Base-by-base conservation (phyloP, 2,329 filamentous ascomycete species). In the Penicillium brasilianum region DNA sequence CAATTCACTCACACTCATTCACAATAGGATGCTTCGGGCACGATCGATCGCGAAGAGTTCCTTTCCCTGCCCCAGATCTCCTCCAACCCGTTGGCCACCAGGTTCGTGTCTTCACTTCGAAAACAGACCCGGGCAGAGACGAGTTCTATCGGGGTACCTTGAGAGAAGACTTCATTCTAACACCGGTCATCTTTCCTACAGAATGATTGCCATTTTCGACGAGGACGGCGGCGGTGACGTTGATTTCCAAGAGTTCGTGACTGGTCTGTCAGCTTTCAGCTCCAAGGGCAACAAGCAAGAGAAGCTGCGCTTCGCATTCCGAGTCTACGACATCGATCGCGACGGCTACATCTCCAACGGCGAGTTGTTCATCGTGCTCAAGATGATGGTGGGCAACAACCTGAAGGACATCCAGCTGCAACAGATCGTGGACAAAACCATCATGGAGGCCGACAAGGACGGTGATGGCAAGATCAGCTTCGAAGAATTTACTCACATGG, bases 341-440 rank as follows among this genome's bases (percentile, higher is more conserved):
- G 95, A 99, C 78, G 95, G 95, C 25, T 99, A 91, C 82, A 99
- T 99, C 75, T 96, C 92, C 83, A 99, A 99, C 79, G 95, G 95
- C 72, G 95, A 99, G 83, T 87, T 99, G 55, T 99, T 98, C 79
- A 98, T 99, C 73, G 95, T 99, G 74, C 85, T 99, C 73, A 99
- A 99, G 90, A 99, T 99, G 95, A 99, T 99, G 95, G 95, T 99
- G 55, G 95, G 95, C 62, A 97, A 91, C 83, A 99, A 99, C 80
- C 83, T 99, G 74, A 99, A 99, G 85, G 95, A 99, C 78, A 92
- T 97, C 81, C 95, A 99, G 82, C 82, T 99, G 77, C 95, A 99
- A 83, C 95, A 88, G 87, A 99, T 99, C 77, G 95, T 99, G 70
- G 95, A 99, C 83, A 99, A 99, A 88, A 99, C 95, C 62, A 98